A percentile compares a stretch with the other conserved stretches of the same genome.
Conservation (phyloP, 192 early-diverging fungal species). For the Coemansia sp. region DNA sequence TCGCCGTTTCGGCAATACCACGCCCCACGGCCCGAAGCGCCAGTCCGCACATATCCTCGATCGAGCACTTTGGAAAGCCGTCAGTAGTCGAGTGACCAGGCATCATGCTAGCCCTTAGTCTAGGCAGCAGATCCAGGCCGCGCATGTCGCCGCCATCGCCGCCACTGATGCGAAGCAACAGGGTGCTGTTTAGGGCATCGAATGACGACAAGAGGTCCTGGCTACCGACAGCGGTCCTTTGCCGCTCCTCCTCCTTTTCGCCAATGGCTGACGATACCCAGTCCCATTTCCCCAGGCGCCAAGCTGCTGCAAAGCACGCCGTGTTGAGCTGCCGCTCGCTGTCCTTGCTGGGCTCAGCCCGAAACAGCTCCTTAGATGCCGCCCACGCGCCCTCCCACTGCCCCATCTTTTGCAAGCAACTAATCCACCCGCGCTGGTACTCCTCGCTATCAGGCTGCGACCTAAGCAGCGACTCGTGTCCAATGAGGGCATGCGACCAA, state of each 20-base stretch:
- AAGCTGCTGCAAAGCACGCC: conserved; percentile 48
- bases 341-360: background rate
- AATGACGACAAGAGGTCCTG: conserved; percentile 15
- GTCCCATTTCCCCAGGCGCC: conserved; percentile 51
- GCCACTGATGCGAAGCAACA: conserved; percentile 24
- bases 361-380: conserved; percentile 35
- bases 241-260: background rate
- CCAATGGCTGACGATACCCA: conserved; percentile 26
- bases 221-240: background rate
- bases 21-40: conserved; percentile 26
- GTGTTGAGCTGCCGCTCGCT: conserved; percentile 21
- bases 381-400: conserved; percentile 54
- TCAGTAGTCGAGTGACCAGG: background rate
- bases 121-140: conserved; percentile 6
- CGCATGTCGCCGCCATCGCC: background rate
- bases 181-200: conserved; percentile 31
- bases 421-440: conserved; percentile 41
- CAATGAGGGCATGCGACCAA: conserved; percentile 54
- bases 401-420: conserved; percentile 52
- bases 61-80: background rate
- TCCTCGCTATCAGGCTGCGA: conserved; percentile 30
- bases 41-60: conserved; percentile 11
- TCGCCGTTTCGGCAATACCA: conserved; percentile 16
- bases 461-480: conserved; percentile 46
- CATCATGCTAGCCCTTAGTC: conserved; percentile 2